Evolutionary conservation across 1,284 basidiomycete species (phyloP), one percentile per base, ranked within the genome.

Genomic region (Vanrija pseudolonga): DNA sequence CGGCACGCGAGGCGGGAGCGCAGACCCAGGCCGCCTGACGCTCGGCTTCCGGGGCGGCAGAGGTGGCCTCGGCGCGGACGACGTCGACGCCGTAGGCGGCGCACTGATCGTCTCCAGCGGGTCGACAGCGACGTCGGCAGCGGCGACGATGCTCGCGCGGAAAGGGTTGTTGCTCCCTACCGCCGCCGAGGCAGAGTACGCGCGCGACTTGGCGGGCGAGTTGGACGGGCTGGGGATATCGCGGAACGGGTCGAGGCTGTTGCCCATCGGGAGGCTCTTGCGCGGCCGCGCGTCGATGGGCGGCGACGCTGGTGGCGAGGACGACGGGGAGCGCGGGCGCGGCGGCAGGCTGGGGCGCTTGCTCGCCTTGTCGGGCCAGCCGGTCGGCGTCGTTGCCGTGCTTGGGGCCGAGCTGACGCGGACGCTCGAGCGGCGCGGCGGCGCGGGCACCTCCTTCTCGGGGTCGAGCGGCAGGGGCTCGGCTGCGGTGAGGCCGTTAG

Each of bases 1-100:
- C 15, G 44, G 42, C 26, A 23, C 15, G 15, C 46, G 39, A 2
- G 50, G 45, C 14, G 56, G 45, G 2, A 45, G 43, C 4, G 48
- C 38, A 2, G 61, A 47, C 1, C 46, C 51, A 7, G 50, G 45
- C 3, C 53, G 42, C 24, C 46, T 42, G 8, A 60, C 24, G 23
- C 52, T 53, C 2, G 55, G 52, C 40, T 61, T 60, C 20, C 60
- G 55, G 0, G 62, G 57, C 3, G 60, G 62, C 4, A 61, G 50
- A 1, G 59, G 60, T 7, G 60, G 59, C 0, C 53, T 12, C 32
- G 32, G 32, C 15, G 42, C 22, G 3, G 52, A 36, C 4, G 19
- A 6, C 9, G 45, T 18, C n/a, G 26, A 26, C 8, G 28, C 18
- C 14, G 19, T 15, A 8, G n/a, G 39, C 15, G 37, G 44, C 23